These are phyloP conservation scores for Firmiana major DNA, from an alignment of 345 rosid genomes.

Conservation along the genomic window DNA sequence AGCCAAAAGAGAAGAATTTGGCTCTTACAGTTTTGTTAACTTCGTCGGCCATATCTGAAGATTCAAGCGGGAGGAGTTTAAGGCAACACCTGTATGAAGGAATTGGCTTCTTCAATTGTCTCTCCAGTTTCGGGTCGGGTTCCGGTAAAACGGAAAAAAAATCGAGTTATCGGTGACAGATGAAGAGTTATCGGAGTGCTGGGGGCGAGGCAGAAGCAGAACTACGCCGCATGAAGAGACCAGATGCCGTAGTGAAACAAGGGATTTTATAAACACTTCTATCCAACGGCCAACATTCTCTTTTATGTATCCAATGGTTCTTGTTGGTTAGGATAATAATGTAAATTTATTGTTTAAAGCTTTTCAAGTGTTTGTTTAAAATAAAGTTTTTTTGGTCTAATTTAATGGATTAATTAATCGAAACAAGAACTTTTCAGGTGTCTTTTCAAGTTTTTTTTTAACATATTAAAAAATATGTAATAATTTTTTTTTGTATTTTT, in stretches of 20 bases:
- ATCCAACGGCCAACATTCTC: background rate
- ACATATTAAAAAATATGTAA: too few species aligned
- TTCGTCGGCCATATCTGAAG: constrained; percentile 50
- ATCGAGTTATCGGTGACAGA: background rate
- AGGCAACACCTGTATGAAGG: background rate
- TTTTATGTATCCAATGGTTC: background rate
- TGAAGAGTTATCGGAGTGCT: background rate
- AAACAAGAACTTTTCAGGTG: too few species aligned
- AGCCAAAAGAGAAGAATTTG: background rate
- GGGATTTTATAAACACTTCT: background rate
- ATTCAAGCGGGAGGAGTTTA: background rate
- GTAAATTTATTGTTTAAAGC: too few species aligned
- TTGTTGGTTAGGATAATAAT: background rate
- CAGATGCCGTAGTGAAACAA: background rate
- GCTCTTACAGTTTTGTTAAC: constrained; percentile 38
- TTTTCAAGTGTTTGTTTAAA: too few species aligned
- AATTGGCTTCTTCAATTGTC: too few species aligned
- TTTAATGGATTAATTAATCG: too few species aligned
- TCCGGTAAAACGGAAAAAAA: too few species aligned
- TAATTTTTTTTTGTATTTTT: too few species aligned
- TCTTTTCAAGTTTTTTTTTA: too few species aligned
- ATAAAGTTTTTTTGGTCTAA: too few species aligned
- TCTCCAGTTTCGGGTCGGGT: too few species aligned
- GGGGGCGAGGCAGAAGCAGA: background rate
- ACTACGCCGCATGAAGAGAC: background rate